Conservation (phyloP, 148 eudicot genomes). For the Silene latifolia region DNA sequence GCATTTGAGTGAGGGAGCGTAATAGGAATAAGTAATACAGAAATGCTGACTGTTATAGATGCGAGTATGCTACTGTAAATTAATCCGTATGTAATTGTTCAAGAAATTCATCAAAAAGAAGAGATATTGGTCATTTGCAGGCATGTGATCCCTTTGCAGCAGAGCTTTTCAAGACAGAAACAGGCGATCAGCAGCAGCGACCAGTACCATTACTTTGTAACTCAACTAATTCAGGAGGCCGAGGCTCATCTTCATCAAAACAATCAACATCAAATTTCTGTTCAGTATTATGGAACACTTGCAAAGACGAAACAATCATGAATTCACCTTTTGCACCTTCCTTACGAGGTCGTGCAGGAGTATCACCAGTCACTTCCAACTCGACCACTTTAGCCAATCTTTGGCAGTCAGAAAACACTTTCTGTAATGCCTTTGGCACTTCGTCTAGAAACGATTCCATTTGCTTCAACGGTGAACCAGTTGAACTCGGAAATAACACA, state of each 20-base stretch:
- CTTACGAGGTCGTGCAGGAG: constrained; percentile 46
- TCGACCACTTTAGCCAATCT: constrained; percentile 52
- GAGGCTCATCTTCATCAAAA: constrained; percentile 42
- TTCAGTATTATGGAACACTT: constrained; percentile 60
- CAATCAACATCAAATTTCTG: constrained; percentile 47
- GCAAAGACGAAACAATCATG: constrained; percentile 44
- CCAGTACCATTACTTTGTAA: constrained; percentile 79
- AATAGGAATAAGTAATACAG: too few relatives aligned
- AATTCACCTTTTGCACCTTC: constrained; percentile 87
- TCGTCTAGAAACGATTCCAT: constrained; percentile 32
- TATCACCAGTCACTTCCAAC: constrained; percentile 40
- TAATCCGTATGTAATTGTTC: not conserved
- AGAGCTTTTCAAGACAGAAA: constrained; percentile 41
- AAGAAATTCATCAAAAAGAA: not conserved
- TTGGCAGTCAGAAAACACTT: constrained; percentile 76
- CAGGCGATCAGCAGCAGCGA: constrained; percentile 32
- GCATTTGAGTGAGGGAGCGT: too few relatives aligned
- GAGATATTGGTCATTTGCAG: constrained; percentile 35
- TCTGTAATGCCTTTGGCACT: constrained; percentile 61
- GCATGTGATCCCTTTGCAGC: constrained; percentile 85
- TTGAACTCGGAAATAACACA: constrained; percentile 35
- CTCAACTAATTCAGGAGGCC: constrained; percentile 43
- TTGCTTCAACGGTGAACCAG: constrained; percentile 63
- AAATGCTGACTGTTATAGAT: constrained; percentile 1
- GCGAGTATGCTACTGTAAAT: not conserved